Conservation (phyloP, 129 eudicot genomes). For the Gnaphalium uliginosum region DNA sequence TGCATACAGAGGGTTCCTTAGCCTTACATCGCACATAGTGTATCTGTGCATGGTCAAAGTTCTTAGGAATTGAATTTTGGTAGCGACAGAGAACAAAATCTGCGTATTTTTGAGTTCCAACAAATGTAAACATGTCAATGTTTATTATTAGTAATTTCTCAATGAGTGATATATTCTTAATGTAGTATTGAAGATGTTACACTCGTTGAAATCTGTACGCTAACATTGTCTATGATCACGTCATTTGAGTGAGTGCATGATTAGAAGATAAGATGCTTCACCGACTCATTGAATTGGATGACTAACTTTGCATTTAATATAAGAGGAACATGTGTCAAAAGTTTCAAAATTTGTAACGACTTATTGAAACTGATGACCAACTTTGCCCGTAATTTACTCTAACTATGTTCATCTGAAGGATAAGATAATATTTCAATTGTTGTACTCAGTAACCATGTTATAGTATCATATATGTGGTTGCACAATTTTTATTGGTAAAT, state of each 20-base stretch:
- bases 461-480: not conserved
- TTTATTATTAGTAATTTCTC: not conserved
- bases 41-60: not conserved
- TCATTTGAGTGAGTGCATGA: constrained; percentile 3
- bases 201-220: not conserved
- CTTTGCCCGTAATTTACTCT: not conserved
- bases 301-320: not conserved
- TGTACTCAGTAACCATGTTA: not conserved
- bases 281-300: not conserved
- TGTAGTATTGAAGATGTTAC: not conserved
- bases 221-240: not conserved
- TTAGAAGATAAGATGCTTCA: constrained; percentile 15
- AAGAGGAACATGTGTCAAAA: not conserved
- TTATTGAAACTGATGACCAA: not conserved
- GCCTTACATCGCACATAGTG: not conserved
- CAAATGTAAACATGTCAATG: not conserved
- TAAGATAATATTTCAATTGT: not conserved
- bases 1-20: not conserved
- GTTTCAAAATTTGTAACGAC: not conserved
- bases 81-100: not conserved
- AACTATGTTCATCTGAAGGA: not conserved
- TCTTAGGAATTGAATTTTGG: constrained; percentile 3
- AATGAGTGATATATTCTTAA: not conserved
- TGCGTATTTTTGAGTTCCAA: not conserved
- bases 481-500: not conserved